A percentile compares a stretch with the other conserved stretches of the same genome.
Conservation (phyloP, 2,329 filamentous ascomycete genomes). For the Paraphaeosphaeria minitans region DNA sequence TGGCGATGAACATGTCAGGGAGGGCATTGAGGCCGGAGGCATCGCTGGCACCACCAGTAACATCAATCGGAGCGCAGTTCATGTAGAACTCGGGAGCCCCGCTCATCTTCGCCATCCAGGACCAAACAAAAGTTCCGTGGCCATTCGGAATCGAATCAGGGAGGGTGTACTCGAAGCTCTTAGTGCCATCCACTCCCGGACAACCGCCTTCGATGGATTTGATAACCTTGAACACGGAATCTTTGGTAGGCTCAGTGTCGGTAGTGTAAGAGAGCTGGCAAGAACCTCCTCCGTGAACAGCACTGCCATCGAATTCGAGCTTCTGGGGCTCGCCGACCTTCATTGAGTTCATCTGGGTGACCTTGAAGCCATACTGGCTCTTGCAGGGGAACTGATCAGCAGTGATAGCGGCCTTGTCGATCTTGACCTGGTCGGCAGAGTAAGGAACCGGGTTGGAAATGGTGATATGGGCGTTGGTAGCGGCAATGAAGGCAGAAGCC, state of each 20-base stretch:
- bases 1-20: conserved; percentile 75
- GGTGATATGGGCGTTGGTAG: conserved; percentile 74
- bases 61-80: conserved; percentile 81
- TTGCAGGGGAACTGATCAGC: conserved; percentile 75
- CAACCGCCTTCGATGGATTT: conserved; percentile 87
- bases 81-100: conserved; percentile 95
- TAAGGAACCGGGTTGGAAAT: conserved; percentile 70
- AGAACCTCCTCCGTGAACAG: conserved; percentile 86
- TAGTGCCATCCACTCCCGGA: conserved; percentile 65
- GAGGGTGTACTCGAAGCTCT: conserved; percentile 69
- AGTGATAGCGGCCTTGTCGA: conserved; percentile 69
- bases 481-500: conserved; percentile 58
- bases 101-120: conserved; percentile 81
- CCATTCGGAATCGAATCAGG: conserved; percentile 74
- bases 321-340: conserved; percentile 65
- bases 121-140: conserved; percentile 84
- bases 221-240: conserved; percentile 83
- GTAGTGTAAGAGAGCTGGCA: conserved; percentile 84
- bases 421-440: conserved; percentile 52
- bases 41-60: conserved; percentile 61
- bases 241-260: conserved; percentile 56
- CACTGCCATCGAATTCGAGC: conserved; percentile 71
- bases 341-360: conserved; percentile 54
- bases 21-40: conserved; percentile 64
- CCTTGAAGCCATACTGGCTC: conserved; percentile 32